phyloP scores from a whole-genome alignment of 2,329 filamentous ascomycete genomes.

The Paraphaeosphaeria sporulosa region DNA sequence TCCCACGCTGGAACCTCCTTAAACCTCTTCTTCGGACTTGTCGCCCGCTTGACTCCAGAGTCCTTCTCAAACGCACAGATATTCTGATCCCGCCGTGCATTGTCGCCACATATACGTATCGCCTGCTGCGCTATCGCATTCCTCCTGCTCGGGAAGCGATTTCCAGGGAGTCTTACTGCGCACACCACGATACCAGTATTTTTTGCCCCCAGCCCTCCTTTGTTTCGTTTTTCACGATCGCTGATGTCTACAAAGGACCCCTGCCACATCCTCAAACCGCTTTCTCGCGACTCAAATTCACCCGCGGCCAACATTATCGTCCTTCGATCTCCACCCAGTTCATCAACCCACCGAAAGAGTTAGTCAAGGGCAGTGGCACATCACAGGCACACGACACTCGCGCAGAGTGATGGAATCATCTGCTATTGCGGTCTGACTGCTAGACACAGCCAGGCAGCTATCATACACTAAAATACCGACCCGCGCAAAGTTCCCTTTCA shows the following conservation, averaged over 20 bases:
- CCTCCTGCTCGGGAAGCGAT: neutral
- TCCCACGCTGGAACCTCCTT: neutral
- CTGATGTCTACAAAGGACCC: neutral
- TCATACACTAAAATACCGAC: conserved; percentile 17
- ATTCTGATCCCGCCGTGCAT: neutral
- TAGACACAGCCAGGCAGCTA: conserved; percentile 7
- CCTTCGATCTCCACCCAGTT: neutral
- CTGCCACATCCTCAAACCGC: too few relatives aligned
- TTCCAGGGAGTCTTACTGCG: conserved; percentile 6
- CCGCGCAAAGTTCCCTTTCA: conserved; percentile 12
- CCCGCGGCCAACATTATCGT: neutral
- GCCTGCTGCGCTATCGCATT: neutral
- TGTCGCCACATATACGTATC: neutral
- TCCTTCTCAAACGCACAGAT: too few relatives aligned
- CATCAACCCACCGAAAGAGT: neutral
- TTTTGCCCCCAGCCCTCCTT: neutral
- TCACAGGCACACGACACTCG: conserved; percentile 4
- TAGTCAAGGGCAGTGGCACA: neutral
- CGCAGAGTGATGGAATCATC: neutral
- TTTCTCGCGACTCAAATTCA: neutral
- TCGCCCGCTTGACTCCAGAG: neutral
- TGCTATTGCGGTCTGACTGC: conserved; percentile 13
- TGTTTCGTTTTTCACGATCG: neutral
- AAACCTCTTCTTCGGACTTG: neutral
- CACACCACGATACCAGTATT: neutral